Evolutionary conservation across 2,329 filamentous ascomycete species (phyloP).

Genomic region (Cordyceps javanica): DNA sequence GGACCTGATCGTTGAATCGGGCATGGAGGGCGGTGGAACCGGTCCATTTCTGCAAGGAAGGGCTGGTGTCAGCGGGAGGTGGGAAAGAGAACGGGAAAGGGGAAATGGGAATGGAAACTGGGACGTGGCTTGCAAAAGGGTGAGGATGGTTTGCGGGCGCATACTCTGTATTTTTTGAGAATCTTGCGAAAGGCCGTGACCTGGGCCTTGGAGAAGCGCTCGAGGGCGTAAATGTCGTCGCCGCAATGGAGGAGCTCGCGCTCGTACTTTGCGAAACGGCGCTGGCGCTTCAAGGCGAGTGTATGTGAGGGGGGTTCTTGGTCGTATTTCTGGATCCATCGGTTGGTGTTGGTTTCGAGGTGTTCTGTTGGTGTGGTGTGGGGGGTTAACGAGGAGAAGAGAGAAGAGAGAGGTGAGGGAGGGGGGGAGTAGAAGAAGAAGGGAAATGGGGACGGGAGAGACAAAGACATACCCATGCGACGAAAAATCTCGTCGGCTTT

Average conservation of each 20-base stretch:
- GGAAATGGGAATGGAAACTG: too few species aligned
- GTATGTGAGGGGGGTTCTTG: constrained; percentile 21
- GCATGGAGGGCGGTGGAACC: constrained; percentile 58
- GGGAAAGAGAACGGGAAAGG: too few species aligned
- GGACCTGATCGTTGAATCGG: constrained; percentile 61
- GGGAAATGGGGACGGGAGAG: not conserved
- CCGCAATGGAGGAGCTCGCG: constrained; percentile 51
- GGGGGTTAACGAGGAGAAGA: not conserved
- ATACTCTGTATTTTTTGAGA: constrained; percentile 74
- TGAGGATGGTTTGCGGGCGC: constrained; percentile 13
- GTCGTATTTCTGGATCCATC: constrained; percentile 39
- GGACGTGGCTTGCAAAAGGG: too few species aligned
- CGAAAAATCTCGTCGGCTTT: constrained; percentile 73
- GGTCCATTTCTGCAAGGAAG: constrained; percentile 87
- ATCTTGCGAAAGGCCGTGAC: constrained; percentile 74
- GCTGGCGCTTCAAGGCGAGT: constrained; percentile 40
- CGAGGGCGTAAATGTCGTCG: constrained; percentile 64
- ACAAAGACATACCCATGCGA: constrained; percentile 50
- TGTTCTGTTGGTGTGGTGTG: constrained; percentile 33
- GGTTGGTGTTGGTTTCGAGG: constrained; percentile 41
- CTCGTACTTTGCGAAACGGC: constrained; percentile 48
- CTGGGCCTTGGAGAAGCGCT: constrained; percentile 68
- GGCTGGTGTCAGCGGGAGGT: too few species aligned
- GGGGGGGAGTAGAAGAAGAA: too few species aligned
- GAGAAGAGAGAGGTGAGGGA: not conserved